These are phyloP conservation scores for Astrothelium subdiscretum DNA, from an alignment of 495 filamentous ascomycete genomes.

Conservation along the genomic window DNA sequence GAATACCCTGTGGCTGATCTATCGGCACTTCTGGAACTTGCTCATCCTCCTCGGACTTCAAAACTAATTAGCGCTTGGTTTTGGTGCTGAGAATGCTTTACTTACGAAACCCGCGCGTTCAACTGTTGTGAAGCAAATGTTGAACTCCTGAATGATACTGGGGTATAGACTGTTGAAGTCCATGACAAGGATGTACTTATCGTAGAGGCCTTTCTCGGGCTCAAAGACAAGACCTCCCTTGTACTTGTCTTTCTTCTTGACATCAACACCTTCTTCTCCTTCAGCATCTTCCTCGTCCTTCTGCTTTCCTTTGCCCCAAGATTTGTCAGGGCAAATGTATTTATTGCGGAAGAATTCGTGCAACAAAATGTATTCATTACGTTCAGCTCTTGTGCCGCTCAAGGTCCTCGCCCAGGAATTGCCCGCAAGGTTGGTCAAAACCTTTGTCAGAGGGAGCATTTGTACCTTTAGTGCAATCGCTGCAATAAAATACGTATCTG, in stretches of 20 bases:
- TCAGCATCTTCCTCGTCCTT: constrained; percentile 60
- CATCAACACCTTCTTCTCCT: constrained; percentile 57
- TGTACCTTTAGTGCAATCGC: constrained; percentile 79
- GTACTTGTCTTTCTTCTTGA: constrained; percentile 96
- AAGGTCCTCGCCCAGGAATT: constrained; percentile 97
- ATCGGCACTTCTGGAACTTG: constrained; percentile 54
- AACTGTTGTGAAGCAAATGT: constrained; percentile 98
- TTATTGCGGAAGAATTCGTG: constrained; percentile 94
- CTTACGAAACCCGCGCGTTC: constrained; percentile 56
- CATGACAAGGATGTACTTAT: constrained; percentile 96
- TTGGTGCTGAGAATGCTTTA: background rate
- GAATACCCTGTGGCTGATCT: constrained; percentile 60
- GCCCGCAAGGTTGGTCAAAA: constrained; percentile 90
- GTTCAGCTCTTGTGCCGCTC: constrained; percentile 88
- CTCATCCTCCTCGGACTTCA: constrained; percentile 68
- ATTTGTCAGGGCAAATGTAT: constrained; percentile 94
- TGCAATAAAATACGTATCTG: constrained; percentile 91
- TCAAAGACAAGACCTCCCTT: constrained; percentile 98
- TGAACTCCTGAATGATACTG: constrained; percentile 97
- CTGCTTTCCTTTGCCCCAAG: constrained; percentile 54
- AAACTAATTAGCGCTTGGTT: constrained; percentile 6
- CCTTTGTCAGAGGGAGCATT: constrained; percentile 86
- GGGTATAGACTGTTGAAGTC: constrained; percentile 99
- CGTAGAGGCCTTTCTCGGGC: constrained; percentile 92
- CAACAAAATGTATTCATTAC: constrained; percentile 97